Conservation (phyloP, 106 monocot species). For the Acanthochlamys bracteata region DNA sequence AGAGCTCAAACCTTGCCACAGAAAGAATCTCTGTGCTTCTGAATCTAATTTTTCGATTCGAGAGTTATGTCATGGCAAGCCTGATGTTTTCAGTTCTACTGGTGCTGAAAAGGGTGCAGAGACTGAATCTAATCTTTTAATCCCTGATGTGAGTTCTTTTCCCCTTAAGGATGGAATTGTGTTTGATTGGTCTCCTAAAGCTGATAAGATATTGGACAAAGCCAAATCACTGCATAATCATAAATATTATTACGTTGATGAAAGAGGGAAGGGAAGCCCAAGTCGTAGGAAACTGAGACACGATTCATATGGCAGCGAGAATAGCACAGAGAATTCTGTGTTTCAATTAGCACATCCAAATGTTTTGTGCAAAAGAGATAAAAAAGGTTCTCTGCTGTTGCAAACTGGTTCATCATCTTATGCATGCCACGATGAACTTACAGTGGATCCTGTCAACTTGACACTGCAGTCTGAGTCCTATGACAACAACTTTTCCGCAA, state of each 20-base stretch:
- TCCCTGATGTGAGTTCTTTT: conserved; percentile 16
- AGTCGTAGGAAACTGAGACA: not conserved
- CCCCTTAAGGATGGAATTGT: conserved; percentile 2
- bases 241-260: conserved; percentile 3
- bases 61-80: conserved; percentile 1
- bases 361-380: conserved; percentile 7
- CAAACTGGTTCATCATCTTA: conserved; percentile 7
- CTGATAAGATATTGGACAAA: conserved; percentile 9
- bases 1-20: conserved; percentile 22
- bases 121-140: conserved; percentile 3
- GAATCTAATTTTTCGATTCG: conserved; percentile 3
- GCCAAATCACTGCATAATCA: conserved; percentile 5
- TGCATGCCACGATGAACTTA: too few relatives aligned
- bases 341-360: conserved; percentile 12
- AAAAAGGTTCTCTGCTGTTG: conserved; percentile 4
- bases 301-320: conserved; percentile 5
- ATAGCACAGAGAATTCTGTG: conserved; percentile 6
- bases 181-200: conserved; percentile 6
- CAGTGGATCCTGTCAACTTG: too few relatives aligned
- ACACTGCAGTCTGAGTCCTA: too few relatives aligned
- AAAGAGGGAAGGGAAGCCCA: conserved; percentile 16
- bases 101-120: conserved; percentile 13
- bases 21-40: conserved; percentile 3
- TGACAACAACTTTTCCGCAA: too few relatives aligned
- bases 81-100: conserved; percentile 4